Base-by-base conservation (phyloP, 495 filamentous ascomycete genomes). In the Penicillium paxilli region DNA sequence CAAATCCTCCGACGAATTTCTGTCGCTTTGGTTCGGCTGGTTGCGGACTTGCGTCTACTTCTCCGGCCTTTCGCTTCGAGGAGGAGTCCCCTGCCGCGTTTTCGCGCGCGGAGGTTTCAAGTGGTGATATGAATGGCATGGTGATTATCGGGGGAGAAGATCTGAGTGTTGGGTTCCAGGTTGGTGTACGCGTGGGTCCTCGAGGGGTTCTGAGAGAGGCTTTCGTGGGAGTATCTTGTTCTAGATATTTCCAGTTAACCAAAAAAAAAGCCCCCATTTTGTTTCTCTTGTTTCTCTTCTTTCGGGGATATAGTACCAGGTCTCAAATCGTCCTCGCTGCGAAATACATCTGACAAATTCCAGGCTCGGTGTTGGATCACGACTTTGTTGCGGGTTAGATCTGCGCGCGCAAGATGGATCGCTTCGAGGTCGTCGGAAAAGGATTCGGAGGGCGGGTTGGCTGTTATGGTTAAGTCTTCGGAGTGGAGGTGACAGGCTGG, bases 351-450 rank as follows among this genome's bases (percentile, higher is more conserved):
- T 17, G 70, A 72, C 14, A 79, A 59, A 49, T 80, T 72, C 79
- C 82, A 86, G 32, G 77, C 68, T 24, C 86, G 74, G 60, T 88
- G 81, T 58, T 85, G 85, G 38, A 89, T 87, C 11, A 88, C 84
- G 25, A 85, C 74, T 49, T 73, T 82, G 55, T 85, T 81, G 46
- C 68, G 71, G 22, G 74, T 74, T 41, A 70, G 75, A 55, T 88
- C 83, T 40, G 68, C 62, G n/a, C 74, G 65, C 33, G 78, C 61
- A 4, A 74, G 55, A 48, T 83, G 63, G 22, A 87, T 69, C 17
- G 82, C 83, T 59, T 85, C 82, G 45, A 89, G 51, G 33, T 89
- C 85, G 76, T 87, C 83, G 32, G 80, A 79, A 66, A 77, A 72
- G 41, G 76, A 70, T 57, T 73, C 60, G 19, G 69, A 72, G 24